A percentile compares a stretch with the other conserved stretches of the same genome.
Conservation (phyloP, 2,329 filamentous ascomycete species). For the Geosmithia putterillii region DNA sequence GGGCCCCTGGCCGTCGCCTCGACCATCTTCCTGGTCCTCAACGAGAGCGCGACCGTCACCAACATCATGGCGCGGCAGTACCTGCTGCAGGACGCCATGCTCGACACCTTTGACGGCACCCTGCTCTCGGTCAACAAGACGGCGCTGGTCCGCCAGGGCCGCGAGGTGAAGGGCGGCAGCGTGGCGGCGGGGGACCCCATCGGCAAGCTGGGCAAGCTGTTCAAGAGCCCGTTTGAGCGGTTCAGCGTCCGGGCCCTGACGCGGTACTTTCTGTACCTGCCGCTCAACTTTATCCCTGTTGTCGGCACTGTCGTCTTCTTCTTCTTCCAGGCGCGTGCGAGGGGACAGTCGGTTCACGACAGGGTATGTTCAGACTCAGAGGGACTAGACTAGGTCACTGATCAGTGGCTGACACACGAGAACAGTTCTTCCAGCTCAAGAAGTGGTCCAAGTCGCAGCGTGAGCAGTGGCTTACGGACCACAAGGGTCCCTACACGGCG, state of each 20-base stretch:
- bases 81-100: conserved; percentile 67
- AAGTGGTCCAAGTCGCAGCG: conserved; percentile 57
- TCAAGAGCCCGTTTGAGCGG: conserved; percentile 44
- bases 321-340: conserved; percentile 51
- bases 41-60: conserved; percentile 47
- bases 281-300: conserved; percentile 85
- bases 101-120: conserved; percentile 81
- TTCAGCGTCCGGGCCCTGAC: conserved; percentile 53
- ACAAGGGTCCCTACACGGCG: conserved; percentile 70
- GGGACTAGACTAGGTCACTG: not conserved
- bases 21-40: conserved; percentile 55
- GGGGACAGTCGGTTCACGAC: conserved; percentile 3
- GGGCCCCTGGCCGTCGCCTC: conserved; percentile 70
- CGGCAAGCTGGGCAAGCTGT: conserved; percentile 39
- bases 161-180: conserved; percentile 54
- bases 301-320: conserved; percentile 77
- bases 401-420: too few relatives aligned
- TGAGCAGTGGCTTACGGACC: conserved; percentile 55
- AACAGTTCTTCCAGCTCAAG: conserved; percentile 83
- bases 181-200: conserved; percentile 34
- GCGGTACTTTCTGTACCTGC: conserved; percentile 73
- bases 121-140: conserved; percentile 37
- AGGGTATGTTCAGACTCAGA: too few relatives aligned
- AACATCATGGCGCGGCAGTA: conserved; percentile 53
- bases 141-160: conserved; percentile 58